Conservation (phyloP, 208 protist species). For the Leishmania aethiopica region DNA sequence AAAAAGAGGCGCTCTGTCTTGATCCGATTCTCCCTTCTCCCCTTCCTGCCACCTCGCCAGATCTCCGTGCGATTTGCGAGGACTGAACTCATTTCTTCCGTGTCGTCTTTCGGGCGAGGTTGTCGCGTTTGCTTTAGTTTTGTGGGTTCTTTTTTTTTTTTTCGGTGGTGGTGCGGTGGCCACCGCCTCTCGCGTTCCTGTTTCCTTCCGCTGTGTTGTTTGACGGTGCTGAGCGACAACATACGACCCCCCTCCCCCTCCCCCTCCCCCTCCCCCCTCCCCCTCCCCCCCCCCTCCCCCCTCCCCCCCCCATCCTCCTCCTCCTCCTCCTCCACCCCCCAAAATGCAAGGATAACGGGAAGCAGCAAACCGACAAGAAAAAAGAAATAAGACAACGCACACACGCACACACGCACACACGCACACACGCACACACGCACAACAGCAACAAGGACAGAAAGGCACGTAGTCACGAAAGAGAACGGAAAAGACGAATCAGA, state of each 20-base stretch:
- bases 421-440: background rate
- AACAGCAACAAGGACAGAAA: too few relatives aligned
- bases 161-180: background rate
- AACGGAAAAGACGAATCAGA: background rate
- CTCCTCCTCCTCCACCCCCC: background rate
- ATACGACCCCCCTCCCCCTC: background rate
- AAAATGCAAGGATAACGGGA: background rate
- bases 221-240: background rate
- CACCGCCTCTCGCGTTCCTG: background rate
- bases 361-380: too few relatives aligned
- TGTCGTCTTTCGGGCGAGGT: background rate
- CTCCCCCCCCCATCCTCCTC: too few relatives aligned
- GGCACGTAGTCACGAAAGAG: background rate
- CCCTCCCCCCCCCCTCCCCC: too few relatives aligned
- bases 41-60: background rate
- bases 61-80: background rate
- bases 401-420: too few relatives aligned
- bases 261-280: too few relatives aligned
- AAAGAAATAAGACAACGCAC: too few relatives aligned
- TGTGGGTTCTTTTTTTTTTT: background rate
- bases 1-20: background rate
- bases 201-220: background rate
- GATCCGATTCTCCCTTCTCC: background rate
- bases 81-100: background rate
- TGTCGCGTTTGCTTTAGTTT: background rate